phyloP scores from a whole-genome alignment of 106 monocot species.

The Gastrodia elata region DNA sequence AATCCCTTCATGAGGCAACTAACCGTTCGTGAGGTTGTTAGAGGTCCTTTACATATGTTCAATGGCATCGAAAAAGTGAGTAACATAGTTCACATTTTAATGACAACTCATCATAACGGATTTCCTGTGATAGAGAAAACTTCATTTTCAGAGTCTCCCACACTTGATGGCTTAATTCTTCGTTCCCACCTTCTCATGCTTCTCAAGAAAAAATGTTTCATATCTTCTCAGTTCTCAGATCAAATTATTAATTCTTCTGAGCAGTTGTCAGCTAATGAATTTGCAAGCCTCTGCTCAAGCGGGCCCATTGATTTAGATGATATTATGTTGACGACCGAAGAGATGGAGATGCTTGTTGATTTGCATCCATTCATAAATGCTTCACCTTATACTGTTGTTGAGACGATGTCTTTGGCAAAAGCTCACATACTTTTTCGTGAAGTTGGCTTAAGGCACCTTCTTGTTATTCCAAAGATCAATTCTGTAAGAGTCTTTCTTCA shows the following conservation, averaged over 20 bases:
- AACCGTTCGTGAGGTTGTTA: constrained; percentile 35
- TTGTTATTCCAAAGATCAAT: constrained; percentile 37
- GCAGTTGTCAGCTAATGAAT: constrained; percentile 24
- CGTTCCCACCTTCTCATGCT: constrained; percentile 46
- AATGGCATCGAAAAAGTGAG: constrained; percentile 49
- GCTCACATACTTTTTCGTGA: constrained; percentile 34
- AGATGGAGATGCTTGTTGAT: constrained; percentile 44
- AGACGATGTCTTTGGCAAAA: constrained; percentile 43
- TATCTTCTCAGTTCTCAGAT: background rate
- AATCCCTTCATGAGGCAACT: constrained; percentile 50
- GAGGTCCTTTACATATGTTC: constrained; percentile 35
- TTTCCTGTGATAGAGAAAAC: constrained; percentile 28
- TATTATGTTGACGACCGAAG: constrained; percentile 21
- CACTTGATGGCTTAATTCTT: constrained; percentile 42
- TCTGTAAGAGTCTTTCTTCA: constrained; percentile 17
- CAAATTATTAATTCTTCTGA: background rate
- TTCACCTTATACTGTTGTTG: constrained; percentile 37
- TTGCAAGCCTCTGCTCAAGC: constrained; percentile 27
- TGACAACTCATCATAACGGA: constrained; percentile 24
- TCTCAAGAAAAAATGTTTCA: constrained; percentile 41
- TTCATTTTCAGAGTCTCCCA: constrained; percentile 24
- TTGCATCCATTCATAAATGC: constrained; percentile 40
- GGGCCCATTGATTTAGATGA: constrained; percentile 23
- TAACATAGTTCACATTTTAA: constrained; percentile 32
- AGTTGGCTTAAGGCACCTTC: constrained; percentile 33